A percentile compares a stretch with the other conserved stretches of the same genome.
Evolutionary conservation across 164 flowering plant genomes (phyloP).

Genomic region (Berberis thunbergii): DNA sequence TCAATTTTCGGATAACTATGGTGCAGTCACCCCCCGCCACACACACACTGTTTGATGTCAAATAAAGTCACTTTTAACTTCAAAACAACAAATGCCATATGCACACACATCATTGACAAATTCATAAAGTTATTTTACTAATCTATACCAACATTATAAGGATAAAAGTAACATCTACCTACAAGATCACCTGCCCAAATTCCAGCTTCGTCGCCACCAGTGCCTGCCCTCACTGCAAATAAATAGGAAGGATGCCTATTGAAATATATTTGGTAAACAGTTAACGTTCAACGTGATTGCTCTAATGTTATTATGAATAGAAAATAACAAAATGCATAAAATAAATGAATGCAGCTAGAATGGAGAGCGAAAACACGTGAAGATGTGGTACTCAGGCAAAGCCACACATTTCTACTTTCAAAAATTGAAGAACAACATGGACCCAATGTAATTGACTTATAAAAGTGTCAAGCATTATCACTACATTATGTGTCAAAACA

Average conservation of each 20-base stretch:
- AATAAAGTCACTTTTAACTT: too few species aligned
- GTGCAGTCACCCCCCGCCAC: too few species aligned
- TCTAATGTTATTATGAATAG: too few species aligned
- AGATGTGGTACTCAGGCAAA: background rate
- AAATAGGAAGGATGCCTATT: background rate
- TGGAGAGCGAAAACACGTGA: background rate
- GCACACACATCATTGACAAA: too few species aligned
- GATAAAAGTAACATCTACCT: constrained; percentile 73
- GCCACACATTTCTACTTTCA: background rate
- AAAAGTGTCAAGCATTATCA: too few species aligned
- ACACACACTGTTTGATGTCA: too few species aligned
- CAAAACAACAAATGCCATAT: too few species aligned
- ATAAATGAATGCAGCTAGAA: background rate
- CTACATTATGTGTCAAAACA: too few species aligned
- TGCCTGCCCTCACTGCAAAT: constrained; percentile 89
- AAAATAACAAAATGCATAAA: background rate
- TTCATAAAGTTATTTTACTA: background rate
- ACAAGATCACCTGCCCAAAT: constrained; percentile 99
- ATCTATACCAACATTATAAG: constrained; percentile 10
- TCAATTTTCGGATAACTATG: too few species aligned
- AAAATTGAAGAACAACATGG: background rate
- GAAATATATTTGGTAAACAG: background rate
- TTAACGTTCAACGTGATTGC: too few species aligned
- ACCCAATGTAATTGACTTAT: background rate
- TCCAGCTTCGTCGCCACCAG: constrained; percentile 99